A percentile compares a stretch with the other conserved stretches of the same genome.
These are phyloP conservation scores for Penicillium sp. DNA, from an alignment of 2,329 filamentous ascomycete species.

Conservation along the genomic window DNA sequence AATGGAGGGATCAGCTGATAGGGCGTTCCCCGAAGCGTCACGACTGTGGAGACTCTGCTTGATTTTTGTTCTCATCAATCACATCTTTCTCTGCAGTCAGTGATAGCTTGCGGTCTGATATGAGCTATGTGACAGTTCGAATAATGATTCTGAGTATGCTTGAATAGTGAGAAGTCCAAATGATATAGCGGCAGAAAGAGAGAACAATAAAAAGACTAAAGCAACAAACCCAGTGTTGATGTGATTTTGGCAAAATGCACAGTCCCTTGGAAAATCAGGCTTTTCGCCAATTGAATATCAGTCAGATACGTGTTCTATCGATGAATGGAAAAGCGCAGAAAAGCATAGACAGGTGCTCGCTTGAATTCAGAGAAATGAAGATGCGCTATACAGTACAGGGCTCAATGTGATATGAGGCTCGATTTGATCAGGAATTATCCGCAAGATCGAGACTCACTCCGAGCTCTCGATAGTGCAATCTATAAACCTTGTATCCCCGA, in stretches of 20 bases:
- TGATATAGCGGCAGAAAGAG: not conserved
- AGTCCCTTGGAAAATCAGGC: not conserved
- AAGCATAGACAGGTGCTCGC: not conserved
- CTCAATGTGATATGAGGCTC: not conserved
- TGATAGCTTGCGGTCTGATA: not conserved
- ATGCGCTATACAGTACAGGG: not conserved
- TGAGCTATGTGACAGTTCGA: not conserved
- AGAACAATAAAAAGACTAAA: not conserved
- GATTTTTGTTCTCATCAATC: not conserved
- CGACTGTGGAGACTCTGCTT: not conserved
- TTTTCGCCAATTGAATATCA: not conserved
- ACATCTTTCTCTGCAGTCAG: not conserved
- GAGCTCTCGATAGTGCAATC: not conserved
- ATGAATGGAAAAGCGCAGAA: not conserved
- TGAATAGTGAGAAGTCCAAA: not conserved
- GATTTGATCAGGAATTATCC: not conserved
- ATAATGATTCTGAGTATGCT: not conserved
- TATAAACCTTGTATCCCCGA: not conserved
- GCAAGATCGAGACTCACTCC: not conserved
- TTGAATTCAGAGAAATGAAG: not conserved
- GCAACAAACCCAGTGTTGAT: not conserved
- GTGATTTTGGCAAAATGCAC: not conserved
- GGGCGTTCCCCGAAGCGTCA: not conserved
- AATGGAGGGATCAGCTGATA: not conserved
- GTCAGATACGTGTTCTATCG: not conserved